Conservation (phyloP, 1,284 basidiomycete species). For the Gastroboletus turbinatus region DNA sequence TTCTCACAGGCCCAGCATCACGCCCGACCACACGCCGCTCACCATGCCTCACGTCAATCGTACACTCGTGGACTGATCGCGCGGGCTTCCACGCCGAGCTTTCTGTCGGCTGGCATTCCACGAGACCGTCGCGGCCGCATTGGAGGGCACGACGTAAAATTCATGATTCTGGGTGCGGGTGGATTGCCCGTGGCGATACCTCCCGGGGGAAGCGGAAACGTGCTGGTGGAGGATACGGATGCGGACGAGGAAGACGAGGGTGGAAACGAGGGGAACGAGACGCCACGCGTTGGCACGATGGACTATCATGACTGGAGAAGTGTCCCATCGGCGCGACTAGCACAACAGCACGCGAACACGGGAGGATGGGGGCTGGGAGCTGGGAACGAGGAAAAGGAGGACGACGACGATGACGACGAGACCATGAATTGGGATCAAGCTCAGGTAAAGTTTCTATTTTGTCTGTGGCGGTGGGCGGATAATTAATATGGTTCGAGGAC, state of each 20-base stretch:
- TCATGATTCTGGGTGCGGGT: conserved; percentile 26
- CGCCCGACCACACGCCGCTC: conserved; percentile 37
- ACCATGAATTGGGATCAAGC: conserved; percentile 66
- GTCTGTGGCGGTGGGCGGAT: neutral
- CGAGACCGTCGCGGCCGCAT: conserved; percentile 76
- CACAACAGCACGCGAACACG: conserved; percentile 39
- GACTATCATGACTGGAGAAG: conserved; percentile 29
- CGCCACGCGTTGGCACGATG: conserved; percentile 44
- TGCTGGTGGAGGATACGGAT: conserved; percentile 15
- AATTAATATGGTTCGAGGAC: neutral
- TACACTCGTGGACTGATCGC: conserved; percentile 33
- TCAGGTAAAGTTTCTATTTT: conserved; percentile 41
- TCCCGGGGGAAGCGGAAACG: conserved; percentile 1
- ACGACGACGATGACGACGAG: conserved; percentile 41
- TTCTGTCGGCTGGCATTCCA: conserved; percentile 68
- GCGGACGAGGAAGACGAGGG: conserved; percentile 31
- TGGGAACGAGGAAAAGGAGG: conserved; percentile 48
- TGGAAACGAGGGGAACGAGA: conserved; percentile 51
- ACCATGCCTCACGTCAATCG: conserved; percentile 23
- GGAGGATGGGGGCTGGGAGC: conserved; percentile 70
- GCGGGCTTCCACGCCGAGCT: conserved; percentile 55
- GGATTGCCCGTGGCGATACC: conserved; percentile 12
- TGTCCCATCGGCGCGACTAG: conserved; percentile 11
- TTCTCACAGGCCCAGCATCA: conserved; percentile 35
- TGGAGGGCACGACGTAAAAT: conserved; percentile 47